These are phyloP conservation scores for Pedinophyceae sp. DNA, from an alignment of 139 green algal genomes.

Conservation along the genomic window DNA sequence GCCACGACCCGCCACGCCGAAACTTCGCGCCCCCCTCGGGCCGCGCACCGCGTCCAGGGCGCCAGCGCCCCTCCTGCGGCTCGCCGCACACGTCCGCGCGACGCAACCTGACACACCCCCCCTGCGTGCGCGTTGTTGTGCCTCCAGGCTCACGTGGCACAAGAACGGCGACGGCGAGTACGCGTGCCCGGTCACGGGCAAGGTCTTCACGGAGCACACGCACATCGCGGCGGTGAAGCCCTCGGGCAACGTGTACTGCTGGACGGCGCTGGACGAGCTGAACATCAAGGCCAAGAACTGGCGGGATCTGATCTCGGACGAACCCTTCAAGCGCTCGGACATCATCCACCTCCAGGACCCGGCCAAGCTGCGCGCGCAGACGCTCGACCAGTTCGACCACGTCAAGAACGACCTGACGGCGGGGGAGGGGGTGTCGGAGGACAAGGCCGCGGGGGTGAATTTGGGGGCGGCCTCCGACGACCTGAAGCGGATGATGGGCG, in stretches of 20 bases:
- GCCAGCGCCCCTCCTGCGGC: too few relatives aligned
- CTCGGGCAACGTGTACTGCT: conserved; percentile 68
- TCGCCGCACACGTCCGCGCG: too few relatives aligned
- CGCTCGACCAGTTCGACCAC: conserved; percentile 71
- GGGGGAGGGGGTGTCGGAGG: conserved; percentile 8
- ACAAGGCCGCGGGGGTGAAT: conserved; percentile 17
- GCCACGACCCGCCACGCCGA: too few relatives aligned
- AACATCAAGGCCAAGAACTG: conserved; percentile 86
- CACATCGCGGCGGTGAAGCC: conserved; percentile 84
- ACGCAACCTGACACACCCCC: too few relatives aligned
- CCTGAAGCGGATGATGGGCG: conserved; percentile 46
- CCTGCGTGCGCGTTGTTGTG: too few relatives aligned
- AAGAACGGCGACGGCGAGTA: conserved; percentile 72
- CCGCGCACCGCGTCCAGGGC: too few relatives aligned
- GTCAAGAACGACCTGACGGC: conserved; percentile 35
- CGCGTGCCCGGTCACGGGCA: conserved; percentile 78
- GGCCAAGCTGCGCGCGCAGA: conserved; percentile 34
- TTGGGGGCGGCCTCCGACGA: conserved; percentile 28
- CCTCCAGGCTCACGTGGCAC: too few relatives aligned
- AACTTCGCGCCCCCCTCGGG: too few relatives aligned
- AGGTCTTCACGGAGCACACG: conserved; percentile 89
- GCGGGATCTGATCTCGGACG: conserved; percentile 7
- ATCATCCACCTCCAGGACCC: conserved; percentile 84
- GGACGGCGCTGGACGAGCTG: conserved; percentile 76
- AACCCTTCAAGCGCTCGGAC: conserved; percentile 70